Base-by-base conservation (phyloP, 169 alveolate genomes). In the Plasmodium malariae region DNA sequence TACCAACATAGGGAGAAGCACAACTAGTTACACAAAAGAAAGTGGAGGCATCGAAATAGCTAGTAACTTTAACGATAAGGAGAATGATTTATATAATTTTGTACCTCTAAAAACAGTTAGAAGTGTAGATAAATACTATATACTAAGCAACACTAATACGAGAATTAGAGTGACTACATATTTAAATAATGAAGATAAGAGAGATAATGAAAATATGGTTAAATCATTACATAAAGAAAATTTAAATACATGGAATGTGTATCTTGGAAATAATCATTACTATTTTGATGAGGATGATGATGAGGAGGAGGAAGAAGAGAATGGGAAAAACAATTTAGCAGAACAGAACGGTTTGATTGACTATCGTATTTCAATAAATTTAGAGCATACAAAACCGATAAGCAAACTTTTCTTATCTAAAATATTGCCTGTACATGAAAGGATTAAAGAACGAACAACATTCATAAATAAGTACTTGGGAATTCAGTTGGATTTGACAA, bases 221-320 rank as follows among this genome's bases (percentile, higher is more conserved):
- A 48, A 67, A 19, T 83, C 91, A 3, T 54, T 83, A 49, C 40
- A 71, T n/a, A 83, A 83, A 67, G 80, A 59, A 57, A 83, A 83
- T 67, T 30, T 83, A 65, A 83, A 83, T 19, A 51, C 83, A 12
- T 83, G 91, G 91, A 83, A 83, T 67, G 67, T 83, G 12, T 67
- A 59, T 70, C 17, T 68, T 17, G 91, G 91, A 14, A 83, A 83
- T 67, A 65, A 83, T 65, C 32, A 83, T 3, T 71, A 83, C 19
- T 83, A 67, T 43, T 83, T 83, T 83, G 91, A 83, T 14, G 91
- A 83, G 2, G 76, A 60, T 19, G 91, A 78, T 0, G 74, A 51
- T n/a, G 88, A 74, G 7, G 74, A 74, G 0, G 60, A 40, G 7
- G 70, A 74, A 11, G 63, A 51, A 43, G 74, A 76, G 19, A 40